Base-by-base conservation (phyloP, 2,329 filamentous ascomycete species). In the Zelopaecilomyces penicillatus region DNA sequence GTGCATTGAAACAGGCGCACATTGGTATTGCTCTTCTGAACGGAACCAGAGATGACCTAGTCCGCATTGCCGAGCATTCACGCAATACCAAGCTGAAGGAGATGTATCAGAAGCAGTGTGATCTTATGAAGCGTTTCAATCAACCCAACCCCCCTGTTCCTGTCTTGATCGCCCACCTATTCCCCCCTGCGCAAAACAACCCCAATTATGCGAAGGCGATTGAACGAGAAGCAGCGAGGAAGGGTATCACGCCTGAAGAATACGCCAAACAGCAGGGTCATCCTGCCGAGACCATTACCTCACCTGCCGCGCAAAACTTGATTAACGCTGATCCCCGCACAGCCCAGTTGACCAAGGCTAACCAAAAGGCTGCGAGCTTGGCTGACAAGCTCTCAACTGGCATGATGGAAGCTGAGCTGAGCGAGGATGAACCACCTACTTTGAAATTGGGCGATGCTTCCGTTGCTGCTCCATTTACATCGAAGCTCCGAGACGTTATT, bases 31-130 rank as follows among this genome's bases (percentile, higher is more conserved):
- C 93, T 26, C 80, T 98, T 41, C 80, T 98, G 54, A 98, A 98
- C 65, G 93, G 93, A 51, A 94, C 90, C 2, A 84, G 82, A 53
- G 87, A 97, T 26, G 93, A 97, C 62, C 76, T 98, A 43, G 83
- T 82, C 45, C 89, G 84, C 63, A 98, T 98, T 56, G 84, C 86
- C 28, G 93, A 97, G 60, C 90, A 98, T 66, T 83, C 85, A 58
- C 85, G 93, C 55, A 95, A 89, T 65, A 95, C 85, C 35, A 95
- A 89, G 75, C 94, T 98, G 87, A 97, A 96, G 75, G 90, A 96
- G 53, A 80, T 98, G 52, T 98, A 98, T 63, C 88, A 97, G 70
- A 97, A 98, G 74, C 93, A 98, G 65, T 78, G 85, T 45, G 73
- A 82, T 39, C 76, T 98, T 64, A 96, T 98, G 87, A 79, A 85